Evolutionary conservation across 2,329 filamentous ascomycete genomes (phyloP).

Genomic region (Aspergillus sclerotialis): DNA sequence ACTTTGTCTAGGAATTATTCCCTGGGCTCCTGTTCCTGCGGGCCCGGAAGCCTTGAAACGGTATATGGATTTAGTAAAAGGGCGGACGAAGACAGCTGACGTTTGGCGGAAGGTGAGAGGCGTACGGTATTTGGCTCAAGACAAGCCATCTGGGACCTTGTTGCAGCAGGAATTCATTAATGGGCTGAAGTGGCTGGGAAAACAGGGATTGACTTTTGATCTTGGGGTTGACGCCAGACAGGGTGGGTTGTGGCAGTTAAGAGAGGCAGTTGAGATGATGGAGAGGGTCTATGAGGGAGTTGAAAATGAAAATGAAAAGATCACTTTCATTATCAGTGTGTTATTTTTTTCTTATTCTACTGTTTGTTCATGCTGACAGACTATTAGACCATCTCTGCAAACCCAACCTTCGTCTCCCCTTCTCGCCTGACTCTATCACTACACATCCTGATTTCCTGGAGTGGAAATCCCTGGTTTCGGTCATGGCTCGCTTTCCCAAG

Average conservation of each 20-base stretch:
- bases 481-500: slow-evolving; percentile 56
- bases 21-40: slow-evolving; percentile 77
- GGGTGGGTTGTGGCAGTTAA: slow-evolving; percentile 67
- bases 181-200: slow-evolving; percentile 58
- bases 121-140: slow-evolving; percentile 76
- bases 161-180: slow-evolving; percentile 58
- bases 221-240: slow-evolving; percentile 73
- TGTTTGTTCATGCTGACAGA: slow-evolving; percentile 7
- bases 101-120: slow-evolving; percentile 66
- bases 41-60: slow-evolving; percentile 52
- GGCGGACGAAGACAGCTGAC: slow-evolving; percentile 48
- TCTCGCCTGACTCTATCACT: slow-evolving; percentile 38
- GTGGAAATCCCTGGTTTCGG: slow-evolving; percentile 64
- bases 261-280: slow-evolving; percentile 65
- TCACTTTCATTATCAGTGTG: slow-evolving; percentile 62
- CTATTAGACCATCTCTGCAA: slow-evolving; percentile 78
- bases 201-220: slow-evolving; percentile 65
- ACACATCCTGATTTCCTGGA: slow-evolving; percentile 53
- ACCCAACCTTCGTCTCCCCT: slow-evolving; percentile 59
- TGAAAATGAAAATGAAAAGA: slow-evolving; percentile 40
- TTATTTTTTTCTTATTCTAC: slow-evolving; percentile 5
- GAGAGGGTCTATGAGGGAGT: slow-evolving; percentile 58
- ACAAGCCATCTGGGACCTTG: slow-evolving; percentile 62
- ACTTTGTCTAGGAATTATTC: slow-evolving; percentile 63
- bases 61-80: slow-evolving; percentile 59